Conservation (phyloP, 2,329 filamentous ascomycete genomes). For the Ascochyta koolunga region DNA sequence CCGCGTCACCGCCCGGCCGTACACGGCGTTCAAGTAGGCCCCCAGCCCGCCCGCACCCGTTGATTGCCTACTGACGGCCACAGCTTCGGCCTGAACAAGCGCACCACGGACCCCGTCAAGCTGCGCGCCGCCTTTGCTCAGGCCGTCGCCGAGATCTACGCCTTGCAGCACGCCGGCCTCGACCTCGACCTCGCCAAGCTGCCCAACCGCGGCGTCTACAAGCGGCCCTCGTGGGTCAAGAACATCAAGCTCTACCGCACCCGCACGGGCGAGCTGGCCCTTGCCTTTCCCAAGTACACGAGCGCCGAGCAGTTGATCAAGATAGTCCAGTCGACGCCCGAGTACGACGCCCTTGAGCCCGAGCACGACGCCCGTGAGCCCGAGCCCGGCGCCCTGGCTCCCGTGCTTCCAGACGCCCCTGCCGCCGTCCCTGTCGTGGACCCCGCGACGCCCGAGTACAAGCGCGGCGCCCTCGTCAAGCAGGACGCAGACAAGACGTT, state of each 20-base stretch:
- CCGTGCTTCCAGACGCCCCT: constrained; percentile 15
- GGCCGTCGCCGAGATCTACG: constrained; percentile 62
- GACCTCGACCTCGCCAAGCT: constrained; percentile 34
- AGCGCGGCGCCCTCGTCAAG: constrained; percentile 37
- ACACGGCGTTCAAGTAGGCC: constrained; percentile 30
- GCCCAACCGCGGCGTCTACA: constrained; percentile 38
- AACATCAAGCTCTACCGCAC: constrained; percentile 34
- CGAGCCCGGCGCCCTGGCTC: constrained; percentile 21
- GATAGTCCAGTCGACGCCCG: constrained; percentile 29
- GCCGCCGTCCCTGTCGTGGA: constrained; percentile 32
- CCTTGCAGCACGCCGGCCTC: constrained; percentile 47
- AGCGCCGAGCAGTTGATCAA: constrained; percentile 31
- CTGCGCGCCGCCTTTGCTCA: constrained; percentile 57
- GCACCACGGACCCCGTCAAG: constrained; percentile 18
- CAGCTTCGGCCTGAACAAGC: constrained; percentile 34
- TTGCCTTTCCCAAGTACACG: constrained; percentile 29
- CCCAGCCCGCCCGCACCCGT: too few relatives aligned
- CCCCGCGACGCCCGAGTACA: constrained; percentile 32
- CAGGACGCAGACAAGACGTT: constrained; percentile 39
- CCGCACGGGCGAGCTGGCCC: constrained; percentile 26
- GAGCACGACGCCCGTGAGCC: constrained; percentile 13
- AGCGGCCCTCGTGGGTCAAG: constrained; percentile 35
- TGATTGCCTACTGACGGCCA: too few relatives aligned
- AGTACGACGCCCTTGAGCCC: constrained; percentile 16
- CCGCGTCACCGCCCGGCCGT: constrained; percentile 43